Base-by-base conservation (phyloP, 441 rosid genomes). In the Jatropha podagrica region DNA sequence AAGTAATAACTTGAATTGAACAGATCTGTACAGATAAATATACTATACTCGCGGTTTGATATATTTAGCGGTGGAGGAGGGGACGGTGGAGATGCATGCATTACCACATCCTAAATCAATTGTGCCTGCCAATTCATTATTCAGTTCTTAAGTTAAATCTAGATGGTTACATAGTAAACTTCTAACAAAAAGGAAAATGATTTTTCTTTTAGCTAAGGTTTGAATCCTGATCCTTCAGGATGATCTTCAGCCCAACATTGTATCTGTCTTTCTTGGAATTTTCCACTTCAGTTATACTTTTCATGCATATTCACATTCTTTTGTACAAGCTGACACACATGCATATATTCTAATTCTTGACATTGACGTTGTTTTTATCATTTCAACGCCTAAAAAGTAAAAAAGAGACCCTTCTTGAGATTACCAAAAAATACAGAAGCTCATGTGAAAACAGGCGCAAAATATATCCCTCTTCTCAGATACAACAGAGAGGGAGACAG, bases 41-140 rank as follows among this genome's bases (percentile, higher is more conserved):
- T 44, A 13, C 38, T 37, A 18, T 40, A 69, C 72, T 73, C 55
- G 81, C 83, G 78, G 69, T 72, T 65, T 3, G 80, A 62, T 0
- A 49, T 14, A 63, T 77, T 68, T 17, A 27, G 2, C 7, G 60
- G 48, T 3, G 67, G 68, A 5, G 85, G 84, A 2, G 42, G 70
- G 7, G 83, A 76, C 0, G 82, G 78, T 14, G 84, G 80, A 71
- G 81, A 70, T 67, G 66, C 84, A 70, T 67, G 66, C 84, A 5
- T 81, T 67, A 1, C 83, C 86, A 71, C 93, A 89, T 42, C 66
- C 60, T 10, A 79, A 64, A 54, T 80, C 69, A 48, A 82, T 0
- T 1, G 87, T 80, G 85, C 91, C 93, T 89, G 84, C 76, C 72
- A 58, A 66, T 58, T 54, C n/a, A 54, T 4, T 1, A 54, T 54